A percentile compares a stretch with the other conserved stretches of the same genome.
Evolutionary conservation across 1,139 yeast species (phyloP).

Genomic region (Pichia sp.): DNA sequence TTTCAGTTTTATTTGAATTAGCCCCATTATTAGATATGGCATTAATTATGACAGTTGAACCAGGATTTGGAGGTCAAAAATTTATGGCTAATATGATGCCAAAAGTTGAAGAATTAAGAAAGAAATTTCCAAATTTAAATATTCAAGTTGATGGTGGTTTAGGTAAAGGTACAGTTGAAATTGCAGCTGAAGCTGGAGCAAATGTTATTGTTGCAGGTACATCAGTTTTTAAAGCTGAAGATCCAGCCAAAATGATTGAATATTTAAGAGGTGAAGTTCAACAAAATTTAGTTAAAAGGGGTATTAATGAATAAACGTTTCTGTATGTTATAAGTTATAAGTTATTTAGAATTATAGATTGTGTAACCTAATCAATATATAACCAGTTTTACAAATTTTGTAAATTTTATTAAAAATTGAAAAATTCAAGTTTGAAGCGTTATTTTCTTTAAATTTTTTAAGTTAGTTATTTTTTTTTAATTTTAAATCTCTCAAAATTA

Average conservation of each 20-base stretch:
- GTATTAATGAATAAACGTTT: slow-evolving; percentile 15
- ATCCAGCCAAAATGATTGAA: slow-evolving; percentile 68
- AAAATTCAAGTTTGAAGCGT: no score
- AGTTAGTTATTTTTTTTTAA: no score
- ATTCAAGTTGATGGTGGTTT: slow-evolving; percentile 98
- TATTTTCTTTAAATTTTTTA: no score
- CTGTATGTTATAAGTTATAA: no score
- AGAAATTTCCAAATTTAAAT: slow-evolving; percentile 64
- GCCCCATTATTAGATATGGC: slow-evolving; percentile 77
- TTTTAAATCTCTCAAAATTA: no score
- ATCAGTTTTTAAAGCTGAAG: slow-evolving; percentile 73
- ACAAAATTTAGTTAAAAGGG: slow-evolving; percentile 22
- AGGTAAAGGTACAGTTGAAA: slow-evolving; percentile 73
- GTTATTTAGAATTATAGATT: neutral
- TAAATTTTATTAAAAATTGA: no score
- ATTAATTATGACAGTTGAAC: slow-evolving; percentile 96
- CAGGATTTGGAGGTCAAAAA: slow-evolving; percentile 98
- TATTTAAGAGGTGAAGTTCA: slow-evolving; percentile 59
- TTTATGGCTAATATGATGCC: slow-evolving; percentile 97
- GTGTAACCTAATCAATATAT: no score
- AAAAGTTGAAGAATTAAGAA: slow-evolving; percentile 74
- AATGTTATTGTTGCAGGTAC: slow-evolving; percentile 98
- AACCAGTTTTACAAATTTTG: no score
- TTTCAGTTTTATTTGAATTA: slow-evolving; percentile 73
- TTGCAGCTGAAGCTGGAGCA: slow-evolving; percentile 93